These are phyloP conservation scores for Eleusine coracana DNA, from an alignment of 176 grass and related monocot species.

Conservation along the genomic window DNA sequence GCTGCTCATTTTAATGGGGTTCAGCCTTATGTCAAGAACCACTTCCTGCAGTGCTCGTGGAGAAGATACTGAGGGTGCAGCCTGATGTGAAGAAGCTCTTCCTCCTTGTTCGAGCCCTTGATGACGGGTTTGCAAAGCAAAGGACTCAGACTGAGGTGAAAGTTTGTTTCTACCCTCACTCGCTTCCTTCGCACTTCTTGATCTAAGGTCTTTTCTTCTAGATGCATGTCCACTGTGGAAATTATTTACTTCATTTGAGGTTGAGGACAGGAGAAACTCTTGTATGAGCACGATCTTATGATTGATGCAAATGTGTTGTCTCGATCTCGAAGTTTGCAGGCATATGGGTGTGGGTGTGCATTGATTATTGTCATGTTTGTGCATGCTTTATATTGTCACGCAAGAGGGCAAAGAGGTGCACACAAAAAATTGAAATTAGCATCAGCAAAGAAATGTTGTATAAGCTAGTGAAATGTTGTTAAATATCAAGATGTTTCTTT, in stretches of 20 bases:
- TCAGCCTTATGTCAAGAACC: conserved; percentile 41
- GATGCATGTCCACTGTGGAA: background rate
- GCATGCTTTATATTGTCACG: background rate
- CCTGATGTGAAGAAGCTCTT: background rate
- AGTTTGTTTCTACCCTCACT: too few relatives aligned
- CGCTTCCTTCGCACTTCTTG: background rate
- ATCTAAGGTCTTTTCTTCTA: background rate
- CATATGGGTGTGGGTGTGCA: too few relatives aligned
- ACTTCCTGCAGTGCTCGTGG: conserved; percentile 8
- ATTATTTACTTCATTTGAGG: background rate
- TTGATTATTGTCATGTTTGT: background rate
- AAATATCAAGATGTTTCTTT: too few relatives aligned
- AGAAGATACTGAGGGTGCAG: background rate
- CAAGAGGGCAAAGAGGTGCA: background rate
- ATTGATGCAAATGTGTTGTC: too few relatives aligned
- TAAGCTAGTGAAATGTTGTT: too few relatives aligned
- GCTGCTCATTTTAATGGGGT: background rate
- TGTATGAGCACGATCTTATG: too few relatives aligned
- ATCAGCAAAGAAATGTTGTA: background rate
- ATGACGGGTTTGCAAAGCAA: background rate
- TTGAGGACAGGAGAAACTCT: background rate
- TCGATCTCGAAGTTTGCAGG: too few relatives aligned
- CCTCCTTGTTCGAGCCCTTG: conserved; percentile 26
- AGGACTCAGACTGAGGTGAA: conserved; percentile 33
- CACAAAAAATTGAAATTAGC: background rate